Evolutionary conservation across 2,329 filamentous ascomycete genomes (phyloP).

Genomic region (Cordyceps cicadae): DNA sequence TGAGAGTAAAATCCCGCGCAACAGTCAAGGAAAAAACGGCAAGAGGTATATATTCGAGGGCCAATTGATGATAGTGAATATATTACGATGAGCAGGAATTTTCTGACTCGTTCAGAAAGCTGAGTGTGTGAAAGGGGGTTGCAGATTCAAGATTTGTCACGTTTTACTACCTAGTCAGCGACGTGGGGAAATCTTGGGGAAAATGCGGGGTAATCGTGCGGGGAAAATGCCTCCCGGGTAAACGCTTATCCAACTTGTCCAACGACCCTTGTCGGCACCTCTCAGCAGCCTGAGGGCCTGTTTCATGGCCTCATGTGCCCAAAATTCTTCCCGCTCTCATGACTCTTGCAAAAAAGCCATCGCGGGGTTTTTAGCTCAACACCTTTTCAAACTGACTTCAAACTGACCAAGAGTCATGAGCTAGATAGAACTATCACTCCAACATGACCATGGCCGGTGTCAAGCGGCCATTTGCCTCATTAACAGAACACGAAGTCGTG

Average conservation of each 20-base stretch:
- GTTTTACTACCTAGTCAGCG: not conserved
- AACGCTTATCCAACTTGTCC: slow-evolving; percentile 14
- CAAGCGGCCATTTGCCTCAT: slow-evolving; percentile 31
- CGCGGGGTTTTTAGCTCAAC: not conserved
- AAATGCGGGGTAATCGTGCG: not conserved
- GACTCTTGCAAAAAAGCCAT: not conserved
- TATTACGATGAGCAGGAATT: not conserved
- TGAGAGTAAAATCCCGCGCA: too few relatives aligned
- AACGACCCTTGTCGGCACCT: not conserved
- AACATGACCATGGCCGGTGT: slow-evolving; percentile 28
- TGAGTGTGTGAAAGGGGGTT: too few relatives aligned
- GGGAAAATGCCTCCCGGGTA: slow-evolving; percentile 13
- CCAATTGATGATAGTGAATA: not conserved
- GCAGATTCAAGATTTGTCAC: not conserved
- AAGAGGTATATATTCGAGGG: not conserved
- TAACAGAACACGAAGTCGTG: slow-evolving; percentile 22
- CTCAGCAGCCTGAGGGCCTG: not conserved
- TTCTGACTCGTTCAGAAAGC: not conserved
- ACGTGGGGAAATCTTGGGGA: slow-evolving; percentile 9
- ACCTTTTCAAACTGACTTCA: not conserved
- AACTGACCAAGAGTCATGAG: not conserved
- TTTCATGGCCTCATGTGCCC: not conserved
- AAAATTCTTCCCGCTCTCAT: not conserved
- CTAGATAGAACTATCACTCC: slow-evolving; percentile 5
- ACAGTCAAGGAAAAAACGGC: too few relatives aligned